Evolutionary conservation across 371 early-diverging fungal species (phyloP).

Genomic region (Batkoa obscura): DNA sequence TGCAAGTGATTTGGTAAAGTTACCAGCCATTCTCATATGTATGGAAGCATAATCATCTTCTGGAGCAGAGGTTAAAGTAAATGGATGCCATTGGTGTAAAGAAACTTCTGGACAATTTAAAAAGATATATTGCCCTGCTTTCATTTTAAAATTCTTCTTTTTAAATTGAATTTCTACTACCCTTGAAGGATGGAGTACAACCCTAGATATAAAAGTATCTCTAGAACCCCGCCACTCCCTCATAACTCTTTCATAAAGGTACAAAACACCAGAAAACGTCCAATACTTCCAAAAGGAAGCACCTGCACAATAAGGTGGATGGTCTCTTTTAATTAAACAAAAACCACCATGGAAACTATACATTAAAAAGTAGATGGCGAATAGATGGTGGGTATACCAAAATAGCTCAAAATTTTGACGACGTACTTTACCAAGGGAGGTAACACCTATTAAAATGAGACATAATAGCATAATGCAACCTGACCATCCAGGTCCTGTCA

Average conservation of each 20-base stretch:
- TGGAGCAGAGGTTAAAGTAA: conserved; percentile 66
- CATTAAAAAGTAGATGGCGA: conserved; percentile 55
- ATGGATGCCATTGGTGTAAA: conserved; percentile 54
- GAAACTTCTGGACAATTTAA: conserved; percentile 43
- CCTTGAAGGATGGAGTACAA: conserved; percentile 37
- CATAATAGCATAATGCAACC: conserved; percentile 53
- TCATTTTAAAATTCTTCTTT: conserved; percentile 27
- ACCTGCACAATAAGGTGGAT: conserved; percentile 39
- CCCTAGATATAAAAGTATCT: conserved; percentile 40
- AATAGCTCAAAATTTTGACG: conserved; percentile 55
- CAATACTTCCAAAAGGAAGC: conserved; percentile 68
- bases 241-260: conserved; percentile 43
- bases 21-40: conserved; percentile 59
- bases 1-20: conserved; percentile 53
- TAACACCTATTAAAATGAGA: conserved; percentile 45
- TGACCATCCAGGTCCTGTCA: conserved; percentile 52
- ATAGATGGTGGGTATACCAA: conserved; percentile 73
- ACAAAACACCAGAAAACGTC: conserved; percentile 40
- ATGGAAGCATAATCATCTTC: conserved; percentile 54
- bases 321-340: conserved; percentile 60
- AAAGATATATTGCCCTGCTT: conserved; percentile 52
- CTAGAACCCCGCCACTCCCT: conserved; percentile 54
- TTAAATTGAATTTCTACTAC: conserved; percentile 54
- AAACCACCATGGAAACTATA: conserved; percentile 64
- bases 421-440: conserved; percentile 35